Evolutionary conservation across 495 filamentous ascomycete species (phyloP).

Genomic region (Daldinia decipiens): DNA sequence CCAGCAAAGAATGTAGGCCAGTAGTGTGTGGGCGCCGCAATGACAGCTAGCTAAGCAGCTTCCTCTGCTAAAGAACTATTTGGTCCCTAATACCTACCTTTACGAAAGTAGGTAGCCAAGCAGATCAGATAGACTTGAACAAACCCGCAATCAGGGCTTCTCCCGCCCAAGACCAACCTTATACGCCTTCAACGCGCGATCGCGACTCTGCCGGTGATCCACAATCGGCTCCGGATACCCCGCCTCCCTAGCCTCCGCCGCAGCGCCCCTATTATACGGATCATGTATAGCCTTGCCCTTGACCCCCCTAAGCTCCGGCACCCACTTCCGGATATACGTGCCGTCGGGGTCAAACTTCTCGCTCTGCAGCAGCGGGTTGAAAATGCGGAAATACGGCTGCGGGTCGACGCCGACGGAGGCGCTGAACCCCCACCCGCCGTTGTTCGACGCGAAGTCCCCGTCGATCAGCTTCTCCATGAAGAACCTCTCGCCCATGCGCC

Average conservation of each 20-base stretch:
- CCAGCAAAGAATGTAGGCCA: no score
- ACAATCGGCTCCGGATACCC: conserved; percentile 82
- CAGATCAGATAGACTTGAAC: not conserved
- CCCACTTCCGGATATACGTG: conserved; percentile 77
- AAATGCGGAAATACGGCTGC: conserved; percentile 91
- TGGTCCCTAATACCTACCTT: no score
- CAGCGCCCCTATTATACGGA: conserved; percentile 75
- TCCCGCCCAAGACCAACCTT: conserved; percentile 68
- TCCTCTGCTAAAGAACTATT: not conserved
- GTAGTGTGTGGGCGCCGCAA: no score
- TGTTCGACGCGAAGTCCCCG: conserved; percentile 92
- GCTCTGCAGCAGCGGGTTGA: conserved; percentile 87
- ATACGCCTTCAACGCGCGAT: conserved; percentile 74
- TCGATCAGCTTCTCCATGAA: conserved; percentile 92
- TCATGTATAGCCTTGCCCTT: conserved; percentile 76
- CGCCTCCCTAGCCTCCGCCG: conserved; percentile 64
- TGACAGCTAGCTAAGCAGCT: no score
- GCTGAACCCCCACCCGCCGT: conserved; percentile 91
- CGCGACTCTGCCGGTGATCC: conserved; percentile 73
- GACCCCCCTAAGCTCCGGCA: conserved; percentile 72
- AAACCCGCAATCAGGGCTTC: conserved; percentile 23
- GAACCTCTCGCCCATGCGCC: conserved; percentile 87
- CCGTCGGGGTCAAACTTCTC: conserved; percentile 81
- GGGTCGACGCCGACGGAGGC: conserved; percentile 86
- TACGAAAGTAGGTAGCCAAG: no score